Evolutionary conservation across 2,329 filamentous ascomycete genomes (phyloP).

Genomic region (Neoarthrinium moseri): DNA sequence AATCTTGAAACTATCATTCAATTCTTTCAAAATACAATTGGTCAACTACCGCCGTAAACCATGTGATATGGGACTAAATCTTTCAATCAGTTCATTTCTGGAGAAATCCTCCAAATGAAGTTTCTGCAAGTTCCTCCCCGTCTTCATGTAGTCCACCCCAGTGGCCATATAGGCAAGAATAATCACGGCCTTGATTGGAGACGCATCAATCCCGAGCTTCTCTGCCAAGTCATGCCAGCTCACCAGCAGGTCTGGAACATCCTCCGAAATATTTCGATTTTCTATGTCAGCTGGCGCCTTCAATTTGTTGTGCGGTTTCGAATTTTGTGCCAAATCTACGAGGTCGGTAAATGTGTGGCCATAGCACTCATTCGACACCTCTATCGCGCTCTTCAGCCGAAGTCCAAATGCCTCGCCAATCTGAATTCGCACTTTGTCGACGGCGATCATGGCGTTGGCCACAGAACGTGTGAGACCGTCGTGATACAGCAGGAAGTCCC

Average conservation of each 20-base stretch:
- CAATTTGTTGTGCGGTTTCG: conserved; percentile 20
- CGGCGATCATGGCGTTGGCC: conserved; percentile 17
- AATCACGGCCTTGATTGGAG: conserved; percentile 17
- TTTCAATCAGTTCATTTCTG: conserved; percentile 7
- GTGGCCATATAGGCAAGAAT: conserved; percentile 18
- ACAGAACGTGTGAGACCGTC: conserved; percentile 18
- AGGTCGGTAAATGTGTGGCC: conserved; percentile 19
- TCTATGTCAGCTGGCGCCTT: conserved; percentile 15
- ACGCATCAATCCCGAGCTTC: conserved; percentile 18
- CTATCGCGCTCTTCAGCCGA: conserved; percentile 15
- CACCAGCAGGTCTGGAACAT: conserved; percentile 19
- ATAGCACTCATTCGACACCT: conserved; percentile 24
- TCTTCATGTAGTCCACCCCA: conserved; percentile 12
- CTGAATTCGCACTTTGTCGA: conserved; percentile 19
- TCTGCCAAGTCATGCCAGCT: conserved; percentile 18
- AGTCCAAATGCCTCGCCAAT: conserved; percentile 22
- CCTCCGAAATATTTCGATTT: conserved; percentile 21
- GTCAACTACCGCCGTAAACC: not conserved
- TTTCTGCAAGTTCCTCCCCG: conserved; percentile 14
- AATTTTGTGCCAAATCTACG: conserved; percentile 20
- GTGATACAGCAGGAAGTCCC: conserved; percentile 20
- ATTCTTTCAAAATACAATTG: not conserved
- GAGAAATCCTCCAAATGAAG: conserved; percentile 9
- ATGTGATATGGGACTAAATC: not conserved
- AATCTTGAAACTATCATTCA: too few species aligned